Evolutionary conservation across 2,329 filamentous ascomycete species (phyloP), one percentile per base, ranked within the genome.

Genomic region (Emmonsia crescens): DNA sequence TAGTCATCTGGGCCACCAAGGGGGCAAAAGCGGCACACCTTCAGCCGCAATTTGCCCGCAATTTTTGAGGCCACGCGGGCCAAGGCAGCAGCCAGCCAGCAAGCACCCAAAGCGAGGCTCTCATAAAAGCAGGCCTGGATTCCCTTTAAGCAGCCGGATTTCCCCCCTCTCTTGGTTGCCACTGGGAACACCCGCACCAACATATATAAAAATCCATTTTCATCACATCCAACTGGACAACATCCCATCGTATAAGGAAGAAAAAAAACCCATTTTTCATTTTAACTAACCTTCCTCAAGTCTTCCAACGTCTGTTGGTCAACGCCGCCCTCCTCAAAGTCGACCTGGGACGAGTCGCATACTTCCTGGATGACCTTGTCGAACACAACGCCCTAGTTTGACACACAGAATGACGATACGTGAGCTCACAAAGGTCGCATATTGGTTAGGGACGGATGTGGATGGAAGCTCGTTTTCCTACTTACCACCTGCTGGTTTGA

Each of bases 291-390:
- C 85, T 87, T 83, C 76, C 87, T 87, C 81, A 99, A 80, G 75
- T 96, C 90, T 68, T 93, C 85, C 70, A 99, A 79, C 59, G 93
- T 93, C 68, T 84, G 81, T 74, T 93, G 88, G 70, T 96, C 91
- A 66, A 97, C 88, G 70, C 94, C 94, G 69, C 88, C 91, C 78
- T 99, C 94, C 76, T 99, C 94, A 74, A 99, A 97, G 77, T 97
- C 94, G 72, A 93, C 89, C 72, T 89, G 85, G 71, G 93, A 96
- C 68, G 87, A 87, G 69, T 93, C 88, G 76, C 96, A 89, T 72
- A 99, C 92, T 79, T 89, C 88, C 69, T 93, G 88, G 76, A 97
- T 90, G 73, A 99, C 91, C 78, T 94, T 90, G 65, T 87, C 81
- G 72, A 96, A 99, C 71, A 97, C 87, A 67, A 79, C 78, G 71